Evolutionary conservation across 2,329 filamentous ascomycete genomes (phyloP).

Genomic region (Nothophaeocryptopus gaeumannii): DNA sequence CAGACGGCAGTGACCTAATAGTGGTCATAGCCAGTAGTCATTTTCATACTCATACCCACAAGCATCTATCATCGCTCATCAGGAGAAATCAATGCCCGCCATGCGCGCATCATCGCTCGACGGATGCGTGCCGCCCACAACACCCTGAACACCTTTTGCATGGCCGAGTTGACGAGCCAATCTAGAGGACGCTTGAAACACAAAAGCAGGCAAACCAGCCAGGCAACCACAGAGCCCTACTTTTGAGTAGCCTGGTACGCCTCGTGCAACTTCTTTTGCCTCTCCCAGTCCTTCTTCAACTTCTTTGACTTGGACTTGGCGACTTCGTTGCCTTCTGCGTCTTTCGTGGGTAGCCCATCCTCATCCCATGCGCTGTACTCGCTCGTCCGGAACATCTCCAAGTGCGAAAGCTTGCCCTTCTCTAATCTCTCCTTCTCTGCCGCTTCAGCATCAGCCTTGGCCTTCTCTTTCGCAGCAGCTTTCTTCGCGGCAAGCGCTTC

Average conservation of each 20-base stretch:
- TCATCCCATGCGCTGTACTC: conserved; percentile 78
- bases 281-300: conserved; percentile 84
- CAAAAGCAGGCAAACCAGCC: no score
- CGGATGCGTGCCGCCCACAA: no score
- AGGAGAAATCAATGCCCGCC: no score
- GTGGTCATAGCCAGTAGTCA: no score
- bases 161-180: no score
- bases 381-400: conserved; percentile 57
- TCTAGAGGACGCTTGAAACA: no score
- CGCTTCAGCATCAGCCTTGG: conserved; percentile 52
- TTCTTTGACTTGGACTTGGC: conserved; percentile 78
- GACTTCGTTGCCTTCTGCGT: conserved; percentile 74
- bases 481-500: conserved; percentile 53
- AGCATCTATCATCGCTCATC: no score
- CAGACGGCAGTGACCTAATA: no score
- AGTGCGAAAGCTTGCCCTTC: conserved; percentile 56
- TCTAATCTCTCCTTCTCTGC: conserved; percentile 50
- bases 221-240: not conserved
- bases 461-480: conserved; percentile 46
- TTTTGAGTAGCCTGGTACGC: conserved; percentile 43
- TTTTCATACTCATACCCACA: no score
- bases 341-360: conserved; percentile 74
- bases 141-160: no score
- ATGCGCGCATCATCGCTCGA: no score
- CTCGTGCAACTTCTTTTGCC: conserved; percentile 81